Evolutionary conservation across 805 yeast genomes (phyloP), one percentile per base, ranked within the genome.

Genomic region (Pichia rugopelliculosa): DNA sequence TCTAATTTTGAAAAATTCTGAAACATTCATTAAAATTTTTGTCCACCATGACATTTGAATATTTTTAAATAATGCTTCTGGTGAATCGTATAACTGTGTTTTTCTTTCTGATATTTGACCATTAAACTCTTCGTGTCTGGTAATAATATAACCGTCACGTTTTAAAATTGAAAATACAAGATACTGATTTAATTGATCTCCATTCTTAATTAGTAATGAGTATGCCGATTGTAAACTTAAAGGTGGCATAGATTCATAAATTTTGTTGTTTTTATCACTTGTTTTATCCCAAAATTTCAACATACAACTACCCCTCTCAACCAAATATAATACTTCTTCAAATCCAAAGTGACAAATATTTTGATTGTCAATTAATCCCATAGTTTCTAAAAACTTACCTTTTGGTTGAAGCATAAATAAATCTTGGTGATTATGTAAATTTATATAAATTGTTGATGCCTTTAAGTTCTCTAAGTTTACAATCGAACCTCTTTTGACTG

Each of bases 121-220:
- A 17, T 43, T 41, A 23, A 49, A 54, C 21, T 53, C 51, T 17
- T 44, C 39, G 43, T 55, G 52, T 42, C 71, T 56, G 47, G 68
- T 59, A 0, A 87, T 84, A 20, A 84, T 73, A 59, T 83, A 90
- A 0, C 97, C 97, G 44, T 80, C 73, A 59, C 95, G 75, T 56
- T 84, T 85, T 56, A 90, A 68, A 49, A 84, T 74, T 0, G 90
- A 74, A 64, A 82, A 91, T 0, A 84, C 89, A 39, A 77, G 78
- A 53, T 80, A 82, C 43, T 69, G 65, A 49, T 82, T 83, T 24
- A 79, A 54, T 20, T 68, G 68, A 17, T 67, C 64, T 1, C 55
- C 48, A 17, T 47, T 45, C 22, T 55, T 53, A 41, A 82, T 69
- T 13, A 78, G 71, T 17, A 74, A 60, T 0, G 82, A 61, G 61